phyloP scores from a whole-genome alignment of 306 rosid genomes.

The Fagus sylvatica region DNA sequence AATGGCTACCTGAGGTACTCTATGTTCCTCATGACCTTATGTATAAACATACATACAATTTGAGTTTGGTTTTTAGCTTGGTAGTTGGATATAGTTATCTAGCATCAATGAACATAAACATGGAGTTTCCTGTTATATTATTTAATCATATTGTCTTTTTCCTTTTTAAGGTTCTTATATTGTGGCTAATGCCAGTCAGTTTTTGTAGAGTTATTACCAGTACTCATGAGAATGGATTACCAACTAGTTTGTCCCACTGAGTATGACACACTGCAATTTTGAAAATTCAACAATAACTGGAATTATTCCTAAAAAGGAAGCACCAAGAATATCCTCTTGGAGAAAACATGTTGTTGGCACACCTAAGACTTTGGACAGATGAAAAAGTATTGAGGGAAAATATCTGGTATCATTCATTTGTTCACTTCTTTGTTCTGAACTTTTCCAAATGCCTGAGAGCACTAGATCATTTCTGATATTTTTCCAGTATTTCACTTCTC shows the following conservation, averaged over 20 bases:
- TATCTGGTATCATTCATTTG: neutral
- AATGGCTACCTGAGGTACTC: constrained; percentile 76
- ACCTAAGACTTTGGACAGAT: too few species aligned
- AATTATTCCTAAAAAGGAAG: neutral
- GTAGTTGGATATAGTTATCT: neutral
- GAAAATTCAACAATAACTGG: neutral
- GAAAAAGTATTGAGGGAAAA: neutral
- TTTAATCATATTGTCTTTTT: neutral
- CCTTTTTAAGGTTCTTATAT: neutral
- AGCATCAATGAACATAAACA: neutral
- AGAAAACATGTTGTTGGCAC: too few species aligned
- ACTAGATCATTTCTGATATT: too few species aligned
- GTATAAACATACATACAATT: neutral
- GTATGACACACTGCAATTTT: neutral
- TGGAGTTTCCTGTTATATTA: neutral
- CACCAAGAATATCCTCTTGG: too few species aligned
- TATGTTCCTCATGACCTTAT: neutral
- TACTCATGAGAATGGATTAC: neutral
- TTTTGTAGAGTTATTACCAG: neutral
- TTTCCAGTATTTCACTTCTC: too few species aligned
- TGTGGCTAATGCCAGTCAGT: neutral
- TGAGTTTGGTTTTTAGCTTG: neutral
- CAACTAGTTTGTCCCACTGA: neutral
- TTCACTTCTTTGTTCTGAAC: neutral
- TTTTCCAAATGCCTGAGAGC: neutral